Percentiles rank a stretch among this genome's conserved stretches.
Evolutionary conservation across 176 grass and related monocot genomes (phyloP).

Genomic region (Chrysopogon serrulatus): DNA sequence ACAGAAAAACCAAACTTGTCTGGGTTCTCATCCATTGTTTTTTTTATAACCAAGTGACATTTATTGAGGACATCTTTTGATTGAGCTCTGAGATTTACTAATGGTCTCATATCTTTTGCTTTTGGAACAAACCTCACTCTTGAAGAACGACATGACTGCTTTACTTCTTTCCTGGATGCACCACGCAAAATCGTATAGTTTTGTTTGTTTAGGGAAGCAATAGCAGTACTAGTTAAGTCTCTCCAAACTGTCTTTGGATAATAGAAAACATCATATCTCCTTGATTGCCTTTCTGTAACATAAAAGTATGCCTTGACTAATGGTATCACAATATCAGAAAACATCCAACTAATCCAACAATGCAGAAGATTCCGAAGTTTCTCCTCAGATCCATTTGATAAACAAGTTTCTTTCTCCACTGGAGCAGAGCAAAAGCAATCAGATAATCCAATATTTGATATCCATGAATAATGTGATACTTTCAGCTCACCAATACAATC

Average conservation of each 20-base stretch:
- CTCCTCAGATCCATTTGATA: slow-evolving; percentile 21
- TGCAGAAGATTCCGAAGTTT: slow-evolving; percentile 51
- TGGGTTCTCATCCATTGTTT: slow-evolving; percentile 54
- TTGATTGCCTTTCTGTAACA: slow-evolving; percentile 82
- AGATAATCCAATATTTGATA: slow-evolving; percentile 54
- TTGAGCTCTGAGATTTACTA: slow-evolving; percentile 68
- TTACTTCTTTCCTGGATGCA: slow-evolving; percentile 26
- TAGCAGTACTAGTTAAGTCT: slow-evolving; percentile 39
- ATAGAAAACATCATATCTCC: slow-evolving; percentile 82
- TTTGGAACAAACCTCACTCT: slow-evolving; percentile 87
- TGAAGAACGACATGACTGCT: slow-evolving; percentile 37
- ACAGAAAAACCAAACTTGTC: slow-evolving; percentile 88
- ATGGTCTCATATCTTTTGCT: slow-evolving; percentile 55
- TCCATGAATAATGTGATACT: slow-evolving; percentile 60
- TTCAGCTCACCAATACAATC: slow-evolving; percentile 64
- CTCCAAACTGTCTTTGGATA: slow-evolving; percentile 81
- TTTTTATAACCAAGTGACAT: slow-evolving; percentile 58
- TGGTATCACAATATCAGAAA: slow-evolving; percentile 68
- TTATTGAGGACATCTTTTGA: slow-evolving; percentile 46
- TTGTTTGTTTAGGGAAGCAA: slow-evolving; percentile 47
- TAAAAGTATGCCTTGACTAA: slow-evolving; percentile 75
- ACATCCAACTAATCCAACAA: slow-evolving; percentile 86
- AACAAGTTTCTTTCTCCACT: slow-evolving; percentile 12
- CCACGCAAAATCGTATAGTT: slow-evolving; percentile 37
- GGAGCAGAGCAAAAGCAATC: slow-evolving; percentile 48